Evolutionary conservation across 495 filamentous ascomycete genomes (phyloP), one percentile per base, ranked within the genome.

Genomic region (Talaromyces borbonicus): DNA sequence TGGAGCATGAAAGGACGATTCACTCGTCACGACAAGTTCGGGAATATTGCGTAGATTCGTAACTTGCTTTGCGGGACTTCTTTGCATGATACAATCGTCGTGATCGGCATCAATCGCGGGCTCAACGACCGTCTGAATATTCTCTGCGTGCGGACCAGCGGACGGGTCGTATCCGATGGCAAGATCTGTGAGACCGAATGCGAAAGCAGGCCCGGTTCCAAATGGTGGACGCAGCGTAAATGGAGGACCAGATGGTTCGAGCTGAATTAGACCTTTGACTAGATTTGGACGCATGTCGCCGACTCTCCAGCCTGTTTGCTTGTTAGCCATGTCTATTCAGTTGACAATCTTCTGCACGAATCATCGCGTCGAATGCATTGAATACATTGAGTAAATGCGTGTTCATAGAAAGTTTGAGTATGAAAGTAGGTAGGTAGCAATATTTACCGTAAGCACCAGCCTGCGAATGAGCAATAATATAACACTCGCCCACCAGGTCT

Each of bases 401-500:
- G n/a, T n/a, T n/a, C n/a, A n/a, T n/a, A n/a, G n/a, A n/a, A n/a
- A n/a, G n/a, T n/a, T n/a, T n/a, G n/a, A n/a, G n/a, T n/a, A n/a
- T n/a, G n/a, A n/a, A n/a, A n/a, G n/a, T n/a, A n/a, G n/a, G n/a
- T n/a, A n/a, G n/a, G n/a, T n/a, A n/a, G n/a, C n/a, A n/a, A n/a
- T n/a, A n/a, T n/a, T n/a, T n/a, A n/a, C 40, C 52, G 40, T 56
- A 60, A n/a, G 54, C 41, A 14, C 59, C 63, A 2, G 48, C 61
- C 39, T 62, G 49, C 14, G 52, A 58, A 43, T 67, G 66, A 9
- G 47, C 52, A 37, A 69, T 52, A 27, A 69, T 35, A 36, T 54
- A 43, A 8, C 51, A 47, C 16, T 52, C 46, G 16, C 60, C 64
- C 11, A 67, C 52, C 23, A 39, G 56, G 45, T 63, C 52, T 8